phyloP scores from a whole-genome alignment of 2,329 filamentous ascomycete species.

The Zymoseptoria brevis region DNA sequence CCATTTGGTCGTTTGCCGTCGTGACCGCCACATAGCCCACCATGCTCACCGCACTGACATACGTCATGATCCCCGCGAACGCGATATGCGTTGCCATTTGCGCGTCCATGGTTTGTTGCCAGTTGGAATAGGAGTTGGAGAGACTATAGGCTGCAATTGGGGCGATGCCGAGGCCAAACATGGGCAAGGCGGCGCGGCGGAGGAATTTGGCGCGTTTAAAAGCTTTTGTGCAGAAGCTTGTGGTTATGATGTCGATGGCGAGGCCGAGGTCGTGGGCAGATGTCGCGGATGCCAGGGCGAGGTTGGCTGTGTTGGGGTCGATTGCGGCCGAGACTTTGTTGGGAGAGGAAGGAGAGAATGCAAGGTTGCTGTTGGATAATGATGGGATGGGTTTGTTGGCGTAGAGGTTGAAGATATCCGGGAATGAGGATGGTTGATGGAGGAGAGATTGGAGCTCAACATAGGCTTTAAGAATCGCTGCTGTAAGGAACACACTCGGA shows the following conservation, averaged over 20 bases:
- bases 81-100: slow-evolving; percentile 66
- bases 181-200: slow-evolving; percentile 54
- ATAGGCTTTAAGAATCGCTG: slow-evolving; percentile 63
- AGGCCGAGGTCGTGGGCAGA: slow-evolving; percentile 68
- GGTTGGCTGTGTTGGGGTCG: slow-evolving; percentile 59
- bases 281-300: slow-evolving; percentile 73
- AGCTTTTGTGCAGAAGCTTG: slow-evolving; percentile 58
- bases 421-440: slow-evolving; percentile 65
- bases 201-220: slow-evolving; percentile 61
- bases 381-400: slow-evolving; percentile 68
- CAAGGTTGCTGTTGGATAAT: slow-evolving; percentile 46
- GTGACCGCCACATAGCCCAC: slow-evolving; percentile 77
- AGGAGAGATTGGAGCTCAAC: slow-evolving; percentile 68
- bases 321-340: slow-evolving; percentile 58
- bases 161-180: slow-evolving; percentile 47
- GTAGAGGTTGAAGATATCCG: slow-evolving; percentile 72
- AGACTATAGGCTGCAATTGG: slow-evolving; percentile 64
- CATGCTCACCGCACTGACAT: slow-evolving; percentile 70
- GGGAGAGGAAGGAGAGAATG: slow-evolving; percentile 57
- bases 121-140: slow-evolving; percentile 56
- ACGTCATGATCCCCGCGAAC: slow-evolving; percentile 74
- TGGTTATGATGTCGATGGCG: slow-evolving; percentile 67
- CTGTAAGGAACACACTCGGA: slow-evolving; percentile 71
- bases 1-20: slow-evolving; percentile 91
- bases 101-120: slow-evolving; percentile 71